Conservation (phyloP, 1,139 yeast genomes). For the Suhomyces choctaworum region DNA sequence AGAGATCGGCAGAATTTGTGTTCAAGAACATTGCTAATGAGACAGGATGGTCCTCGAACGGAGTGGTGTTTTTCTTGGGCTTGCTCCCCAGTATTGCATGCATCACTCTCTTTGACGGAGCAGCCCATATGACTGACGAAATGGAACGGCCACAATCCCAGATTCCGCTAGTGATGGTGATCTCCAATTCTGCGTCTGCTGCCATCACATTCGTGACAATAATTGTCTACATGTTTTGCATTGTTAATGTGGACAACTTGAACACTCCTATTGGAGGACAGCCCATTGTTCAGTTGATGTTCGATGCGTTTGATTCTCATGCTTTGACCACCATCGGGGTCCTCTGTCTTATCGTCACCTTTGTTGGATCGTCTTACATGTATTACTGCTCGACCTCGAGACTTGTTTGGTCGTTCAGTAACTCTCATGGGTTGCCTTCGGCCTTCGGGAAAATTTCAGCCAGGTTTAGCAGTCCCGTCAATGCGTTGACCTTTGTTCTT, state of each 20-base stretch:
- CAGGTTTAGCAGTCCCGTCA: constrained; percentile 25
- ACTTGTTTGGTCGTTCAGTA: constrained; percentile 32
- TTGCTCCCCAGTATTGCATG: constrained; percentile 30
- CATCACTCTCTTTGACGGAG: constrained; percentile 29
- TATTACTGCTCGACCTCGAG: constrained; percentile 27
- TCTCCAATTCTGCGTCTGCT: constrained; percentile 24
- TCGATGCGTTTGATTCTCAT: constrained; percentile 26
- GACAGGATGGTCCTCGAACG: constrained; percentile 31
- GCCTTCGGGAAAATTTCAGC: constrained; percentile 22
- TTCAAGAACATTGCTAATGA: constrained; percentile 26
- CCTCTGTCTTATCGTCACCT: constrained; percentile 23
- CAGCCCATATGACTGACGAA: constrained; percentile 35
- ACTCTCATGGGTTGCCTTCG: constrained; percentile 28
- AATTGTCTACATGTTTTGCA: constrained; percentile 30
- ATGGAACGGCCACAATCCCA: constrained; percentile 28
- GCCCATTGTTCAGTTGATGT: constrained; percentile 31
- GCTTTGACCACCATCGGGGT: constrained; percentile 29
- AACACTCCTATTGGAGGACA: constrained; percentile 29
- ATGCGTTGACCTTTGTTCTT: constrained; percentile 23
- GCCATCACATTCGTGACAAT: constrained; percentile 23
- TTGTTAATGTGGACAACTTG: constrained; percentile 18
- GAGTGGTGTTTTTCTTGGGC: constrained; percentile 30
- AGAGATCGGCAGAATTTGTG: constrained; percentile 26
- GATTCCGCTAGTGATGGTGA: constrained; percentile 30
- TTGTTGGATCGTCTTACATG: constrained; percentile 16